Evolutionary conservation across 345 rosid species (phyloP).

Genomic region (Excoecaria cochinchinensis): DNA sequence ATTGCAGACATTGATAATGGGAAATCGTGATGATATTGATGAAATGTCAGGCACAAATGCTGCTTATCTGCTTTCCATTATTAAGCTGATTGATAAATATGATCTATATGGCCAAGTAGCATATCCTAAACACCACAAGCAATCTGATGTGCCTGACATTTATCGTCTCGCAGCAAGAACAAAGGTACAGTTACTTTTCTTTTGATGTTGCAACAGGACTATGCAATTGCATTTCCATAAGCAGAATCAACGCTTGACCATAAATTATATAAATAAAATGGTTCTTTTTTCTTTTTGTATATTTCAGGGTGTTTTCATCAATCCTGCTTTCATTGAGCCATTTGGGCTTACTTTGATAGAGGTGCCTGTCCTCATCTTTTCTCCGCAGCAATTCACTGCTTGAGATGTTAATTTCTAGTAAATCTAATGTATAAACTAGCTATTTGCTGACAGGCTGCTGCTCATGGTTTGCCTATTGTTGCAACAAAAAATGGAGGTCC

Average conservation of each 20-base stretch:
- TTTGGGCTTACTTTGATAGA: conserved; percentile 95
- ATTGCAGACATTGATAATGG: conserved; percentile 88
- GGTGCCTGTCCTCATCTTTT: conserved; percentile 42
- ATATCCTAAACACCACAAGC: conserved; percentile 96
- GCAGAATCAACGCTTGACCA: neutral
- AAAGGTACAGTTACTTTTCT: conserved; percentile 50
- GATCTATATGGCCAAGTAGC: conserved; percentile 98
- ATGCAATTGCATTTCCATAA: neutral
- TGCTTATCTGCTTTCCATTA: conserved; percentile 81
- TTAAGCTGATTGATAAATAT: conserved; percentile 93
- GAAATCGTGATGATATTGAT: conserved; percentile 94
- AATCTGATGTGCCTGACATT: conserved; percentile 90
- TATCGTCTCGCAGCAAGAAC: conserved; percentile 97
- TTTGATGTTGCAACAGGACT: neutral
- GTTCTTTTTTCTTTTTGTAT: neutral
- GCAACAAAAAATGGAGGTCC: conserved; percentile 99
- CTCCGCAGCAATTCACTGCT: neutral
- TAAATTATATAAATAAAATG: neutral
- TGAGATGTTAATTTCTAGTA: neutral
- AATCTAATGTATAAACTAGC: neutral
- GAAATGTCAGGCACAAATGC: conserved; percentile 92
- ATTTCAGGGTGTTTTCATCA: conserved; percentile 88
- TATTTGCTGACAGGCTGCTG: conserved; percentile 77
- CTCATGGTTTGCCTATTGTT: conserved; percentile 89
- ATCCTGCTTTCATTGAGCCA: conserved; percentile 97